Base-by-base conservation (phyloP, 2,329 filamentous ascomycete genomes). In the Ceratocystis cubensis region DNA sequence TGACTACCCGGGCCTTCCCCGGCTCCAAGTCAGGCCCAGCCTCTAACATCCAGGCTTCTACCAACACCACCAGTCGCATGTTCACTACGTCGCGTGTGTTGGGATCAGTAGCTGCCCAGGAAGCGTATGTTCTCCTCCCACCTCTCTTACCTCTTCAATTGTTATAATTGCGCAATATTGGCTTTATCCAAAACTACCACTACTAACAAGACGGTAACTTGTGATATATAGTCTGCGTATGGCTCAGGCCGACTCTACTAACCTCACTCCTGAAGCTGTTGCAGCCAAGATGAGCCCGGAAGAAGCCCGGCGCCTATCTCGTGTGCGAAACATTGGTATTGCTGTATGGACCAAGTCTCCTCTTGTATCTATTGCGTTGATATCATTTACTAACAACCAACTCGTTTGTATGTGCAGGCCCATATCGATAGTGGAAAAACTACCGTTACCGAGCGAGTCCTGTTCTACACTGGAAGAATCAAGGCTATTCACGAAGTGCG, bases 371-470 rank as follows among this genome's bases (percentile, higher is more conserved):
- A 15, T 1, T 5, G 15, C 5, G 13, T n/a, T 37, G 8, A 41
- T 3, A 44, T n/a, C 41, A 66, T 59, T 28, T 17, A 13, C 63
- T 59, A 53, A 63, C 68, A 45, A 66, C 37, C 22, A 50, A 22
- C 50, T 41, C 15, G 10, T 44, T 30, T 10, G 17, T 25, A n/a
- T 53, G 45, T 53, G 66, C 71, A 91, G 88, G 94, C 94, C 71
- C 94, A 99, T 75, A 99, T 99, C 75, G 94, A 99, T 79, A 96
- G 91, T 74, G 94, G 94, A 72, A 99, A 99, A 80, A 99, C 94
- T 45, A 99, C 94, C 46, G 89, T 86, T 69, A 97, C 92, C 66
- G 94, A 99, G 79, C 89, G 94, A 76, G 91, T 99, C 57, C 87
- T 99, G 67, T 99, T 92, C 83, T 99, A 99, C 77, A 97, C 94